Conservation (phyloP, 306 rosid species). For the Cucumis cinereus region DNA sequence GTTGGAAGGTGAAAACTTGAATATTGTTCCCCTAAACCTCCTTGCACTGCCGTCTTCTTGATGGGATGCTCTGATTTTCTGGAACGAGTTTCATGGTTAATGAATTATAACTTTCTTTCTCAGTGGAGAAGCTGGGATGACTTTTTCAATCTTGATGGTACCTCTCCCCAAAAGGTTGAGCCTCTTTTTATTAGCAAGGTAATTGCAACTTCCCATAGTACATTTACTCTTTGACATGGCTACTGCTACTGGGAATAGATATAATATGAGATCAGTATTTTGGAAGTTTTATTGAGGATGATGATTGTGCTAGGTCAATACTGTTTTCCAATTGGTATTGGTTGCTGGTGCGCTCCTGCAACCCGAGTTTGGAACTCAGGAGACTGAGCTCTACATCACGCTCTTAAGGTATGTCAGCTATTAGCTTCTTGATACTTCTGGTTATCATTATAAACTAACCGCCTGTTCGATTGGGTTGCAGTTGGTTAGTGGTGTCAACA, state of each 20-base stretch:
- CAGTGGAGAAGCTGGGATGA: conserved; percentile 83
- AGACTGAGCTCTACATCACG: conserved; percentile 45
- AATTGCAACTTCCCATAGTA: neutral
- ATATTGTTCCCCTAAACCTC: neutral
- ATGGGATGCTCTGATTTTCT: neutral
- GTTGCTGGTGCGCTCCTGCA: conserved; percentile 82
- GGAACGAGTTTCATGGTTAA: neutral
- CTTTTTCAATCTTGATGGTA: conserved; percentile 67
- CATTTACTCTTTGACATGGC: neutral
- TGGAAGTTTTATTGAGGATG: conserved; percentile 4
- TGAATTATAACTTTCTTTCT: conserved; percentile 5
- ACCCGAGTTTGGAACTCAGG: conserved; percentile 79
- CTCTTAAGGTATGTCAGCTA: conserved; percentile 45
- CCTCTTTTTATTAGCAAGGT: conserved; percentile 95
- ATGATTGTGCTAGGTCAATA: conserved; percentile 51
- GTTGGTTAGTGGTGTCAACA: conserved; percentile 89
- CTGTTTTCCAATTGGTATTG: conserved; percentile 74
- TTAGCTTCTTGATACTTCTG: neutral
- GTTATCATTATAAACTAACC: neutral
- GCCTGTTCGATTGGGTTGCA: conserved; percentile 20
- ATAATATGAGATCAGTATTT: neutral
- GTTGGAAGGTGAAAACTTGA: conserved; percentile 52
- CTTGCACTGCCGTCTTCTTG: neutral
- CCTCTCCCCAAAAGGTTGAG: conserved; percentile 59
- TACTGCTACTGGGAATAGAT: neutral